Evolutionary conservation across 169 alveolate genomes (phyloP).

Genomic region (Plasmodium knowlesi): DNA sequence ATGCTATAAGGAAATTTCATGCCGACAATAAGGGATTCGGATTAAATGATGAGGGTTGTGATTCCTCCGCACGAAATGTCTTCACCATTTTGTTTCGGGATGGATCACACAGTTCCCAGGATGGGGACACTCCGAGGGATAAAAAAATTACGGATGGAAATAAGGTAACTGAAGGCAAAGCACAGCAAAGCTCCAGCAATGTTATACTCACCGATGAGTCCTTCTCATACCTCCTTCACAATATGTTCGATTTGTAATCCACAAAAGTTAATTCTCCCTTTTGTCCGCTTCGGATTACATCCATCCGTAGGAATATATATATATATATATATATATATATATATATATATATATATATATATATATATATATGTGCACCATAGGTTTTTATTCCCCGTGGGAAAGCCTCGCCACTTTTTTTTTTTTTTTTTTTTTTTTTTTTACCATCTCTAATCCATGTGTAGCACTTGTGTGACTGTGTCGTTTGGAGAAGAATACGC

Average conservation of each 20-base stretch:
- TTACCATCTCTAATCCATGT: background rate
- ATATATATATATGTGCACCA: too few species aligned
- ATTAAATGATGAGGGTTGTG: background rate
- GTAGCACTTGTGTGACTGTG: background rate
- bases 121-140: background rate
- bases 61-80: slow-evolving; percentile 1
- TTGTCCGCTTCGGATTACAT: background rate
- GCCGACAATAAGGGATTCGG: background rate
- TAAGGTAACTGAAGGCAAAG: background rate
- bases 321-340: too few species aligned
- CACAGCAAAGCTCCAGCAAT: background rate
- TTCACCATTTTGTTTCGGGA: slow-evolving; percentile 10
- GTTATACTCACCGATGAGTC: slow-evolving; percentile 23
- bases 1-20: slow-evolving; percentile 3
- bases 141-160: background rate
- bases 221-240: slow-evolving; percentile 37
- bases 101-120: background rate
- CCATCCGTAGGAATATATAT: background rate
- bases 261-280: background rate
- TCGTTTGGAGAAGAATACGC: background rate
- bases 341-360: too few species aligned
- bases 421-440: background rate
- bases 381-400: background rate
- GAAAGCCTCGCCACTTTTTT: background rate
- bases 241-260: slow-evolving; percentile 24